These are phyloP conservation scores for Hemileia vastatrix DNA, from an alignment of 1,284 basidiomycete species.

Conservation along the genomic window DNA sequence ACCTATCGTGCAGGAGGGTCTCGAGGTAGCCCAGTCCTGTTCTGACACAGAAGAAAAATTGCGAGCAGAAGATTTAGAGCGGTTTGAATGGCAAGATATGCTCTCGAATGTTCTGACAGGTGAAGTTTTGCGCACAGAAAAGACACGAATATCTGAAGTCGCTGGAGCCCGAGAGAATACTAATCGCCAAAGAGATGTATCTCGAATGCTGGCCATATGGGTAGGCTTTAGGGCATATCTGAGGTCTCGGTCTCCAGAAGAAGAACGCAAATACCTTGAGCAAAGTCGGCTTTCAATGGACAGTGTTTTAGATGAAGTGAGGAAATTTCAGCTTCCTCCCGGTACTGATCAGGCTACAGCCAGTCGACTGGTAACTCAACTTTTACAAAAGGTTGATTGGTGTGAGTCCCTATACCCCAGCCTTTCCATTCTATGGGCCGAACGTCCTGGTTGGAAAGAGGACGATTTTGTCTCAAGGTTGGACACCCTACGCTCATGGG, in stretches of 20 bases:
- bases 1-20: neutral
- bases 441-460: constrained; percentile 63
- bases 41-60: constrained; percentile 1
- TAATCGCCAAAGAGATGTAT: constrained; percentile 28
- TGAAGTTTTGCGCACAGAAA: constrained; percentile 85
- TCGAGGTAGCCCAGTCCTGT: constrained; percentile 3
- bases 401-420: constrained; percentile 80
- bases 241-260: constrained; percentile 63
- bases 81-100: constrained; percentile 90
- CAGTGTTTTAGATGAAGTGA: constrained; percentile 16
- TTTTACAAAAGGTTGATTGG: constrained; percentile 69
- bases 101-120: constrained; percentile 81
- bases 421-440: constrained; percentile 64
- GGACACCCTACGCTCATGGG: constrained; percentile 82
- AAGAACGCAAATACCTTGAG: constrained; percentile 17
- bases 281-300: constrained; percentile 17
- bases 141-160: constrained; percentile 60
- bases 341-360: constrained; percentile 8
- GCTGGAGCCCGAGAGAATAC: constrained; percentile 36
- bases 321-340: constrained; percentile 13
- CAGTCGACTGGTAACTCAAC: constrained; percentile 59
- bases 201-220: constrained; percentile 26
- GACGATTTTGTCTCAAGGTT: constrained; percentile 62
- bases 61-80: constrained; percentile 59
- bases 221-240: constrained; percentile 18